These are phyloP conservation scores for Eleusine coracana DNA, from an alignment of 176 grass and related monocot species.

Conservation along the genomic window DNA sequence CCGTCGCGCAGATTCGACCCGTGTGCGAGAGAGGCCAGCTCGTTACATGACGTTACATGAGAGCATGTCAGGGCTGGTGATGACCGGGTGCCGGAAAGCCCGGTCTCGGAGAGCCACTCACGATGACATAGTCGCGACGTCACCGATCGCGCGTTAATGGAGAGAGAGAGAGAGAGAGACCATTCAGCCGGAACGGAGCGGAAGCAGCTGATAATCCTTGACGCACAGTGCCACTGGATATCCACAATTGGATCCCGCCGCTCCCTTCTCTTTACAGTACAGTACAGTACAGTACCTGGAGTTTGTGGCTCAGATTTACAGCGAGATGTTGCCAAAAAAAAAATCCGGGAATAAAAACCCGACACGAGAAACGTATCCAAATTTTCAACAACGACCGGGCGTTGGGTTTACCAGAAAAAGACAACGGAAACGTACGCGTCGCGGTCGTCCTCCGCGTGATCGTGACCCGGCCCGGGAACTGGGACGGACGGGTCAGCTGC, in stretches of 20 bases:
- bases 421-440: not conserved
- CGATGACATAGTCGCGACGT: not conserved
- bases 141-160: not conserved
- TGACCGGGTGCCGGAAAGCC: not conserved
- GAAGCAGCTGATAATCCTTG: too few relatives aligned
- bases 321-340: too few relatives aligned
- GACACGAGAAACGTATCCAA: too few relatives aligned
- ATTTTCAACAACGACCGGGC: too few relatives aligned
- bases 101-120: conserved; percentile 25
- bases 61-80: too few relatives aligned
- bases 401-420: not conserved
- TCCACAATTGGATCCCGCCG: too few relatives aligned
- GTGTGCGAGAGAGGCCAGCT: not conserved
- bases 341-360: too few relatives aligned
- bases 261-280: too few relatives aligned
- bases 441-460: not conserved
- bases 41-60: not conserved
- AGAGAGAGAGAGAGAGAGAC: not conserved
- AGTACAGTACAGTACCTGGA: too few relatives aligned
- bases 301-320: too few relatives aligned
- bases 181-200: too few relatives aligned
- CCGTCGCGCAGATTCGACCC: not conserved
- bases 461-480: not conserved
- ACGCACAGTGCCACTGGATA: too few relatives aligned
- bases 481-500: not conserved